Percentiles rank a stretch among this genome's conserved stretches.
phyloP scores from a whole-genome alignment of 2,329 filamentous ascomycete genomes.

The Claviceps citrina region DNA sequence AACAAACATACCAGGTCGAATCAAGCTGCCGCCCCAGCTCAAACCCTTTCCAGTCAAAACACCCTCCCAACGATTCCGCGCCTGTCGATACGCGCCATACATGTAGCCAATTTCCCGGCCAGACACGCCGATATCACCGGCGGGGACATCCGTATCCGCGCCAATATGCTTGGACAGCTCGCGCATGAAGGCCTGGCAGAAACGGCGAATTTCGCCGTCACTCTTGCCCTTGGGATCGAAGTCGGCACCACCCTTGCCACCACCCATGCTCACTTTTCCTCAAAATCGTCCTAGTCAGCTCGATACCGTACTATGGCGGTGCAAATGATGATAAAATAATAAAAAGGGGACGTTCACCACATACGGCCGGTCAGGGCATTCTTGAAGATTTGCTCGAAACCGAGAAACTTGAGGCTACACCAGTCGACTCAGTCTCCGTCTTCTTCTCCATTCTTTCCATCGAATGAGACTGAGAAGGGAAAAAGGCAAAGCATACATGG shows the following conservation, averaged over 20 bases:
- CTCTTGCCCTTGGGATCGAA: conserved; percentile 99
- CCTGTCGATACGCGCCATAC: conserved; percentile 84
- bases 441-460: neutral
- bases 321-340: too few relatives aligned
- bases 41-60: conserved; percentile 92
- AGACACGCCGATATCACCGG: conserved; percentile 89
- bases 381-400: conserved; percentile 99
- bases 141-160: conserved; percentile 87
- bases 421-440: too few relatives aligned
- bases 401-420: conserved; percentile 73
- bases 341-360: conserved; percentile 21
- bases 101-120: conserved; percentile 87
- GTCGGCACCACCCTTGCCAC: conserved; percentile 94
- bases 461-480: too few relatives aligned
- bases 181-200: conserved; percentile 92
- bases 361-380: conserved; percentile 90
- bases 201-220: conserved; percentile 91
- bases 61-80: conserved; percentile 85
- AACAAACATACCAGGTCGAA: conserved; percentile 49
- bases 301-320: too few relatives aligned
- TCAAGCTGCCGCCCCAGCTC: conserved; percentile 82
- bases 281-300: too few relatives aligned
- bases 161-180: conserved; percentile 94
- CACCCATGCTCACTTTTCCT: conserved; percentile 53
- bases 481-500: too few relatives aligned